Conservation (phyloP, 768 basidiomycete species). For the Xerocomus potaroensis region DNA sequence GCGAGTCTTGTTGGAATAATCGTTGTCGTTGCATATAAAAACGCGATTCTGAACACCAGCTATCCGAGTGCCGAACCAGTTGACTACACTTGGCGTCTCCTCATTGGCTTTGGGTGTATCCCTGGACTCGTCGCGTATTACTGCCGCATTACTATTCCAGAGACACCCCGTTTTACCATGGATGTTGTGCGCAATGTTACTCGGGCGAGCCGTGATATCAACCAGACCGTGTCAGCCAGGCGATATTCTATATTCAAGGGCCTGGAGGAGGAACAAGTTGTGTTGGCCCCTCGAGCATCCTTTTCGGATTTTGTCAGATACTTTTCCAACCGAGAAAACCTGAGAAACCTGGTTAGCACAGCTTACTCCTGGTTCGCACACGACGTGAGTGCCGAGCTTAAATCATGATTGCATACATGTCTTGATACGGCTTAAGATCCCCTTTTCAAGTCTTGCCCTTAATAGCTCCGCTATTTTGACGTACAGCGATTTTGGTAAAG, state of each 20-base stretch:
- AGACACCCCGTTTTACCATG: slow-evolving; percentile 89
- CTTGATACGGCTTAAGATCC: slow-evolving; percentile 46
- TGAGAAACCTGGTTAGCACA: slow-evolving; percentile 72
- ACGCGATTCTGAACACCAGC: slow-evolving; percentile 41
- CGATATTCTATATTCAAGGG: slow-evolving; percentile 40
- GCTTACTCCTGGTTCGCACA: slow-evolving; percentile 88
- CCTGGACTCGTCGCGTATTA: slow-evolving; percentile 77
- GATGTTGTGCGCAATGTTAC: slow-evolving; percentile 78
- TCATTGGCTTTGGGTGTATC: slow-evolving; percentile 82
- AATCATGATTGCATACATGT: background rate
- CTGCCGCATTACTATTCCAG: slow-evolving; percentile 88
- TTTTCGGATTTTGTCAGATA: slow-evolving; percentile 60
- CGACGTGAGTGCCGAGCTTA: slow-evolving; percentile 45
- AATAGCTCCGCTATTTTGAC: slow-evolving; percentile 73
- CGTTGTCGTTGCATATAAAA: slow-evolving; percentile 60
- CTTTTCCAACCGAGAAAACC: slow-evolving; percentile 72
- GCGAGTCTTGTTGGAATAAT: slow-evolving; percentile 66
- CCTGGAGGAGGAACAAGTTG: slow-evolving; percentile 41
- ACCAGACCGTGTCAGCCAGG: slow-evolving; percentile 50
- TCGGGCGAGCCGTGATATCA: slow-evolving; percentile 69
- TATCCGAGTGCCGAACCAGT: slow-evolving; percentile 44
- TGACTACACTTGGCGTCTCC: slow-evolving; percentile 79
- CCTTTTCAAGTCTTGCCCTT: slow-evolving; percentile 84
- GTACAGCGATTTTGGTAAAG: slow-evolving; percentile 62
- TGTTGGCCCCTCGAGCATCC: slow-evolving; percentile 60